A percentile compares a stretch with the other conserved stretches of the same genome.
Evolutionary conservation across 257 asterid genomes (phyloP).

Genomic region (Asclepias syriaca): DNA sequence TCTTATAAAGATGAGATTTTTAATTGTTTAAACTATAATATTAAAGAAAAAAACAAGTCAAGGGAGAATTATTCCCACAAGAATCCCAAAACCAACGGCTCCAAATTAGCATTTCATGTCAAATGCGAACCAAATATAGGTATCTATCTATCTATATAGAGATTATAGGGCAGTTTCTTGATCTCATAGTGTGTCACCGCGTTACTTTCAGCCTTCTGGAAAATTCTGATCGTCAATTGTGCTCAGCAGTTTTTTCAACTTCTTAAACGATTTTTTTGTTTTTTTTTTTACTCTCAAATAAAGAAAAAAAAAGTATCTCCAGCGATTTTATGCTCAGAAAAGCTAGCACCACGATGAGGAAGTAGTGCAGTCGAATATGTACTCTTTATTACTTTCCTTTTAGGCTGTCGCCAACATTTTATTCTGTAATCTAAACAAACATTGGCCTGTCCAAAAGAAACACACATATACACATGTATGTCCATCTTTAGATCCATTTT

Average conservation of each 20-base stretch:
- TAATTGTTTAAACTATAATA: too few species aligned
- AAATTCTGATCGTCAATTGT: slow-evolving; percentile 14
- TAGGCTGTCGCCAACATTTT: slow-evolving; percentile 33
- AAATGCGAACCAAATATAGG: background rate
- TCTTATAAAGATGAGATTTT: too few species aligned
- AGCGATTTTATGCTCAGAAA: slow-evolving; percentile 28
- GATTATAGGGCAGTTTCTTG: slow-evolving; percentile 2
- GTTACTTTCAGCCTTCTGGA: slow-evolving; percentile 3
- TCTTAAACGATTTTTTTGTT: too few species aligned
- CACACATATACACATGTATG: background rate
- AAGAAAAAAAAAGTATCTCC: slow-evolving; percentile 22
- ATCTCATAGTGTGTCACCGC: slow-evolving; percentile 3
- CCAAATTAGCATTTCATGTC: background rate
- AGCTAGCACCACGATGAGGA: slow-evolving; percentile 13
- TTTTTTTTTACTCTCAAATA: too few species aligned
- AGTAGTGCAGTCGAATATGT: slow-evolving; percentile 26
- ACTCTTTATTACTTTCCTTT: slow-evolving; percentile 30
- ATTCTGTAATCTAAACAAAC: slow-evolving; percentile 16
- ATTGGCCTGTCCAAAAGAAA: slow-evolving; percentile 17
- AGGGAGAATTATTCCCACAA: slow-evolving; percentile 6
- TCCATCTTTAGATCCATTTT: background rate
- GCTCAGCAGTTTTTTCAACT: background rate
- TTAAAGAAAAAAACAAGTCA: slow-evolving; percentile 3
- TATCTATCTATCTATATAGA: background rate
- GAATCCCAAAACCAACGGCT: slow-evolving; percentile 14